Percentiles rank a stretch among this genome's conserved stretches.
Evolutionary conservation across 768 basidiomycete genomes (phyloP).

Genomic region (Suillus variegatus): DNA sequence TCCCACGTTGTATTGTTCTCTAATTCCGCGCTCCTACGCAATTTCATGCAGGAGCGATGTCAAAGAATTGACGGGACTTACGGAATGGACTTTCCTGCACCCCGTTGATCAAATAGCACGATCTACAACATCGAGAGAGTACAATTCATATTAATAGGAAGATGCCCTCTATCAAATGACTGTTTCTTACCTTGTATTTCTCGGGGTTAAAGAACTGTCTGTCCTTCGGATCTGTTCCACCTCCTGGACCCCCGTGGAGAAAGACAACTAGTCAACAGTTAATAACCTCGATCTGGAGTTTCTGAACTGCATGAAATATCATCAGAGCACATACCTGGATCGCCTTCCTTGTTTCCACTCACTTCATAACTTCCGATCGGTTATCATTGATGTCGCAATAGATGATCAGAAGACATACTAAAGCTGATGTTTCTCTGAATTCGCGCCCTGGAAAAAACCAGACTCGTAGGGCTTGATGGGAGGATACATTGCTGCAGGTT

Average conservation of each 20-base stretch:
- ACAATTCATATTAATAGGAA: conserved; percentile 5
- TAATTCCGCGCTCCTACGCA: conserved; percentile 65
- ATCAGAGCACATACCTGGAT: conserved; percentile 51
- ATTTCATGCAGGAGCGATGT: conserved; percentile 8
- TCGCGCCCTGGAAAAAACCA: conserved; percentile 65
- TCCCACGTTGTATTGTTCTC: conserved; percentile 96
- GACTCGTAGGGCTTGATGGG: conserved; percentile 63
- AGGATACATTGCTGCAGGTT: conserved; percentile 56
- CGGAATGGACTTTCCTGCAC: conserved; percentile 86
- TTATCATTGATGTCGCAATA: conserved; percentile 6
- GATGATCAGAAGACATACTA: conserved; percentile 50
- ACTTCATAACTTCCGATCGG: conserved; percentile 66
- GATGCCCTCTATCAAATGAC: background rate
- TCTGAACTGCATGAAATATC: background rate
- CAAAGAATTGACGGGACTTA: conserved; percentile 36
- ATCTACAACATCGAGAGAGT: conserved; percentile 47
- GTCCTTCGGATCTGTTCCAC: conserved; percentile 68
- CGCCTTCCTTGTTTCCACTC: conserved; percentile 74
- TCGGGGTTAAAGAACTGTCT: conserved; percentile 79
- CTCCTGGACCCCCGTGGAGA: conserved; percentile 84
- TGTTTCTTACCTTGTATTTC: conserved; percentile 69
- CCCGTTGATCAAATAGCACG: conserved; percentile 88
- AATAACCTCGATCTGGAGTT: background rate
- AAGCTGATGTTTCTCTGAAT: conserved; percentile 58
- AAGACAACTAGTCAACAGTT: conserved; percentile 61